Evolutionary conservation across 148 eudicot species (phyloP), one percentile per base, ranked within the genome.

Genomic region (Rhododendron mucronatum): DNA sequence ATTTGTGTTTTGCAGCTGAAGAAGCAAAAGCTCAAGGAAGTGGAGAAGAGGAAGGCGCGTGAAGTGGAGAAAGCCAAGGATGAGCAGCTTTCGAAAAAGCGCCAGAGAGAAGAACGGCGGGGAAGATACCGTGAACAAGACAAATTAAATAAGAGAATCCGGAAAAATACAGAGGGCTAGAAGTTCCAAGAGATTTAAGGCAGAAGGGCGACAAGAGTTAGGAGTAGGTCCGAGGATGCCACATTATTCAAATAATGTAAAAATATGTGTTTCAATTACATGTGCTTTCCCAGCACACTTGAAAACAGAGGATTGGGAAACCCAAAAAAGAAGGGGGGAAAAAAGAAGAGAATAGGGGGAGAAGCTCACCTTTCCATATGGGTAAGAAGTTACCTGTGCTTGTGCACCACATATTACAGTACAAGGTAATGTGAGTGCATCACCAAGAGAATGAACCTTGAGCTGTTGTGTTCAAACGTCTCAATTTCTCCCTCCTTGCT

Each of bases 121-220:
- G 96, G 86, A 39, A 93, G 95, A 87, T 97, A 97, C 85, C 91
- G 94, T 5, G 87, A 90, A 63, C 91, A 94, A 88, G 98, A 93
- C 74, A 97, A 93, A 88, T 75, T 80, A 20, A 90, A 87, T 80
- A 97, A 95, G 93, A 95, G 90, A 91, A 92, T 88, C 74, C 92
- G 96, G 33, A 91, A 85, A 91, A 84, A 83, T 61, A 77, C 73
- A 0, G 84, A 21, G 73, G 82, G 9, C 26, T 84, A 55, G 30
- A 57, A 15, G 50, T 57, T 81, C 23, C 82, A 28, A 78, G 51
- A 44, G 53, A 8, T 45, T n/a, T 4, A 3, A 23, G 26, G 50
- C 16, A 3, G 47, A 45, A 0, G 3, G 55, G 55, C 15, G 55
- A 50, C 9, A 50, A 50, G 3, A 9, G 9, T 50, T 12, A 50